These are phyloP conservation scores for Fusarium oxysporum DNA, from an alignment of 2,329 filamentous ascomycete species.

Conservation along the genomic window DNA sequence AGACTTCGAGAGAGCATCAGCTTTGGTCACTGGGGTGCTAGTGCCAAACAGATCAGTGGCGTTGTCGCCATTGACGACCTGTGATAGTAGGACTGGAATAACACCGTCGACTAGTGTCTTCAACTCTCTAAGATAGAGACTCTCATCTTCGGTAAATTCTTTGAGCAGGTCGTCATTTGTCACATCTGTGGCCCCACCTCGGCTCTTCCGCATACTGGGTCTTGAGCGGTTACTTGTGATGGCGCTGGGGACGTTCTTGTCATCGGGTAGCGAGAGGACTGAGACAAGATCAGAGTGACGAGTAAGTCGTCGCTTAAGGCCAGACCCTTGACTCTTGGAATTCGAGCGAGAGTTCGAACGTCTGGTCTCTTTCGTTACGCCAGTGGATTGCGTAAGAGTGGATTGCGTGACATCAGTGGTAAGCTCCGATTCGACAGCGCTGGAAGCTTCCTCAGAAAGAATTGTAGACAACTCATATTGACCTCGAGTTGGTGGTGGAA, in stretches of 20 bases:
- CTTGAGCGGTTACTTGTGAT: slow-evolving; percentile 79
- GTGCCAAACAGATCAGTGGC: slow-evolving; percentile 76
- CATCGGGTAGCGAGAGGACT: slow-evolving; percentile 80
- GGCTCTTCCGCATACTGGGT: slow-evolving; percentile 80
- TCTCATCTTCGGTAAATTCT: slow-evolving; percentile 85
- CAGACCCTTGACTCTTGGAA: slow-evolving; percentile 59
- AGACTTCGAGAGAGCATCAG: slow-evolving; percentile 77
- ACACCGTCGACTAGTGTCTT: slow-evolving; percentile 95
- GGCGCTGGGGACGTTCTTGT: slow-evolving; percentile 66
- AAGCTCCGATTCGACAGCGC: slow-evolving; percentile 61
- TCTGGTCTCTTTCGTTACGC: slow-evolving; percentile 60
- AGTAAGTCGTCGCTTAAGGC: slow-evolving; percentile 80
- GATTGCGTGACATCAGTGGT: slow-evolving; percentile 65
- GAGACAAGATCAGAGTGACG: slow-evolving; percentile 96
- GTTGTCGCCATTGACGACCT: slow-evolving; percentile 78
- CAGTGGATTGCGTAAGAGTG: slow-evolving; percentile 66
- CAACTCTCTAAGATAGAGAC: slow-evolving; percentile 88
- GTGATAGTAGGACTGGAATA: slow-evolving; percentile 88
- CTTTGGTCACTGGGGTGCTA: slow-evolving; percentile 62
- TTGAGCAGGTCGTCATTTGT: slow-evolving; percentile 81
- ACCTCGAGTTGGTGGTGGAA: slow-evolving; percentile 65
- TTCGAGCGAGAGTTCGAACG: slow-evolving; percentile 54
- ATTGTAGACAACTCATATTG: slow-evolving; percentile 69
- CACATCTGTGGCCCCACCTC: slow-evolving; percentile 73
- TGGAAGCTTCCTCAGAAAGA: slow-evolving; percentile 63